Base-by-base conservation (phyloP, 2,329 filamentous ascomycete species). In the Xylariaceae sp. region DNA sequence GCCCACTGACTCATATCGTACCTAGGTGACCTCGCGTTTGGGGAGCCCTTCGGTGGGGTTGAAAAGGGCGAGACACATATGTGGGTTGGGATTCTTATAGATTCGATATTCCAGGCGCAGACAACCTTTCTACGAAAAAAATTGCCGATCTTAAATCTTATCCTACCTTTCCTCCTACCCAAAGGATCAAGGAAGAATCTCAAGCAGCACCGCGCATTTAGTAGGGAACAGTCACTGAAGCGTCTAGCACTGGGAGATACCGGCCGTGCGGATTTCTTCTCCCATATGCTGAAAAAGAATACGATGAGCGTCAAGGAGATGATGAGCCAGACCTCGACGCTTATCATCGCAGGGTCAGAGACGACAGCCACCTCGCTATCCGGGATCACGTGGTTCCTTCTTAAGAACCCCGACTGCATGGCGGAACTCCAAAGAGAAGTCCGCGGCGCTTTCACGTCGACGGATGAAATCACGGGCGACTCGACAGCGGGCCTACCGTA, bases 301-400 rank as follows among this genome's bases (percentile, higher is more conserved):
- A 56, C 44, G 12, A 58, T 69, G 50, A 47, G 64, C 29, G 58
- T 57, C 22, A 57, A 58, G 16, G 55, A 65, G 4, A 62, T 66
- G 58, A 61, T 64, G 19, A 60, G 63, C 42, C 61, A 69, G 54
- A 62, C 66, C 15, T 61, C 56, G 13, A 57, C 65, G 3, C 59
- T 72, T 4, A 63, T 78, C 39, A 61, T 74, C 7, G 76, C 76
- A 7, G 76, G 77, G 2, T 73, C 72, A 1, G 77, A 80, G 60
- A 80, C 77, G 2, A 76, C 75, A 0, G 74, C 77, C 0, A 76
- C 74, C 0, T 63, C 72, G 0, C 64, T 79, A 3, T 59, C 68
- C 51, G 59, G 70, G 54, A 56, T 67, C 52, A 63, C 67, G 0
- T 78, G 68, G 47, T 64, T 71, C 15, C 63, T 79, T 3, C 60